Evolutionary conservation across 139 green algal genomes (phyloP).

Genomic region (Auxenochlorella pyrenoidosa): DNA sequence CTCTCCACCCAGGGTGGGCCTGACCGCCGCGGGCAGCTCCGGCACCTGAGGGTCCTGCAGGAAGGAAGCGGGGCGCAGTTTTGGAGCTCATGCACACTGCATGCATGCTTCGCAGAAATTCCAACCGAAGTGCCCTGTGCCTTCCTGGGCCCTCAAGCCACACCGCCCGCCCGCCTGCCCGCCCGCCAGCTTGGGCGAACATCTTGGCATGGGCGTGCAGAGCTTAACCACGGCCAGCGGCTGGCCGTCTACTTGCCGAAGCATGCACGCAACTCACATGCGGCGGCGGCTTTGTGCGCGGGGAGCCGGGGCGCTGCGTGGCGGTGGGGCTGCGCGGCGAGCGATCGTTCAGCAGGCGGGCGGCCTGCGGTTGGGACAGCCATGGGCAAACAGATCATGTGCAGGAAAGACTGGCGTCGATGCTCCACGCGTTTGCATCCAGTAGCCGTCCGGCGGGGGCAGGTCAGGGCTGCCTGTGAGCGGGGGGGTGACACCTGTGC

Average conservation of each 20-base stretch:
- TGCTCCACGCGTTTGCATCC: too few relatives aligned
- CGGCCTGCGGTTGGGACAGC: not conserved
- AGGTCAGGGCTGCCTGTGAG: too few relatives aligned
- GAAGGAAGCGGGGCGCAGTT: too few relatives aligned
- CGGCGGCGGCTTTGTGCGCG: constrained; percentile 3
- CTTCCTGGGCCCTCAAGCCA: not conserved
- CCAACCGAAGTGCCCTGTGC: not conserved
- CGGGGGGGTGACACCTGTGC: too few relatives aligned
- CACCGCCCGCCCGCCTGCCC: too few relatives aligned
- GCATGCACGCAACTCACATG: not conserved
- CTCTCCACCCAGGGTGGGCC: not conserved
- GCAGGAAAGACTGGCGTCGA: too few relatives aligned
- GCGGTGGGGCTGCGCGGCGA: constrained; percentile 8
- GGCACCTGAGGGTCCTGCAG: constrained; percentile 11
- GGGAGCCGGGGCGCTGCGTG: not conserved
- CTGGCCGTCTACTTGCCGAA: too few relatives aligned
- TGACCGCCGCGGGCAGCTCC: not conserved
- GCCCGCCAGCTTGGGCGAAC: too few relatives aligned
- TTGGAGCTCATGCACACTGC: not conserved
- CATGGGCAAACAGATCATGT: not conserved
- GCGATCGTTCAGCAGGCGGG: constrained; percentile 13
- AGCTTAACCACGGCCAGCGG: too few relatives aligned
- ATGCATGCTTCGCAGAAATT: not conserved
- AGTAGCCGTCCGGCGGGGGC: too few relatives aligned
- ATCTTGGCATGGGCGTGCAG: too few relatives aligned